phyloP scores from a whole-genome alignment of 2,329 filamentous ascomycete species.

The Exophiala mesophila region DNA sequence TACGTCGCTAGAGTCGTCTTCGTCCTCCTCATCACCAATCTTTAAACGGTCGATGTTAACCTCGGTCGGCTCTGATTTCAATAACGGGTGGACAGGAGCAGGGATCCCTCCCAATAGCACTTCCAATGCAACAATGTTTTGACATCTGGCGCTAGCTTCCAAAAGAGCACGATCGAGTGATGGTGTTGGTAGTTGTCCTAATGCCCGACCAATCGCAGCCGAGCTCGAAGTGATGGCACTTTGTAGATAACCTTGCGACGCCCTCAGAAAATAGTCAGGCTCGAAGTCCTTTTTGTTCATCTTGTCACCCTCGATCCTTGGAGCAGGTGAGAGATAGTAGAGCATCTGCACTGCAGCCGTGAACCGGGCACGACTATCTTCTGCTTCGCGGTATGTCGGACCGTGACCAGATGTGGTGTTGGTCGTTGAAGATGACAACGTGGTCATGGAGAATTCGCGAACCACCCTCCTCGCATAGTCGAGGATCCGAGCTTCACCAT shows the following conservation, averaged over 20 bases:
- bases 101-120: conserved; percentile 65
- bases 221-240: conserved; percentile 74
- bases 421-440: conserved; percentile 35
- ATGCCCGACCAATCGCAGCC: conserved; percentile 65
- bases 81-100: conserved; percentile 63
- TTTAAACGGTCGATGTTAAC: conserved; percentile 28
- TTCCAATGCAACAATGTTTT: conserved; percentile 87
- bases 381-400: conserved; percentile 55
- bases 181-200: conserved; percentile 74
- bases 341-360: conserved; percentile 70
- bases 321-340: conserved; percentile 72
- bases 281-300: conserved; percentile 50
- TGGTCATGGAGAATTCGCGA: conserved; percentile 74
- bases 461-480: conserved; percentile 72
- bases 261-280: conserved; percentile 67
- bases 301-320: conserved; percentile 32
- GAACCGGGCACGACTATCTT: conserved; percentile 70
- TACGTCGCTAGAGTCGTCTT: conserved; percentile 10
- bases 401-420: conserved; percentile 17
- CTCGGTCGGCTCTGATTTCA: conserved; percentile 36
- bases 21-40: conserved; percentile 8
- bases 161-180: conserved; percentile 73
- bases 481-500: conserved; percentile 69
- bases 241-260: conserved; percentile 76
- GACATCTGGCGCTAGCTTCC: conserved; percentile 78